A percentile compares a stretch with the other conserved stretches of the same genome.
phyloP scores from a whole-genome alignment of 2,329 filamentous ascomycete species.

The Gnomoniopsis sp. region DNA sequence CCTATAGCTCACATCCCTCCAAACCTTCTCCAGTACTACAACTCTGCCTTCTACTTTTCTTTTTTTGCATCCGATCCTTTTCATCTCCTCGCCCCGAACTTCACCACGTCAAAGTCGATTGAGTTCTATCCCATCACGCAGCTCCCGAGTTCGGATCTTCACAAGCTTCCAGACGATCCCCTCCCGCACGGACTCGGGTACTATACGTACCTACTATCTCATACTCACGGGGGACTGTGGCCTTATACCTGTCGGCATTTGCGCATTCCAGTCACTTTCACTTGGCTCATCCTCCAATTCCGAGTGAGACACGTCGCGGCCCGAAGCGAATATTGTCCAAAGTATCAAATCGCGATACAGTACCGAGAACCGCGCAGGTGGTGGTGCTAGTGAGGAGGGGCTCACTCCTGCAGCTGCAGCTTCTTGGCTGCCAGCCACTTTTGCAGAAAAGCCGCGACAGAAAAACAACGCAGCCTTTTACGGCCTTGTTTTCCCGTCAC shows the following conservation, averaged over 20 bases:
- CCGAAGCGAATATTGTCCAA: neutral
- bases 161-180: too few relatives aligned
- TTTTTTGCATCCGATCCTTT: neutral
- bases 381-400: constrained; percentile 15
- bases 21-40: neutral
- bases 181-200: too few relatives aligned
- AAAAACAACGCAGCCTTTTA: neutral
- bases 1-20: neutral
- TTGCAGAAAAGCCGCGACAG: neutral
- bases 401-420: constrained; percentile 11
- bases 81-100: neutral
- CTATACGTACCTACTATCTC: too few relatives aligned
- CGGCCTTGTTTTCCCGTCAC: neutral
- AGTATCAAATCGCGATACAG: too few relatives aligned
- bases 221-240: too few relatives aligned
- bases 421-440: constrained; percentile 4
- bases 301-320: constrained; percentile 14
- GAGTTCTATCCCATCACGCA: too few relatives aligned
- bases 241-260: too few relatives aligned
- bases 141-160: too few relatives aligned
- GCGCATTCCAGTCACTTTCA: neutral
- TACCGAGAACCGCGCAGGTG: neutral
- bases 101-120: too few relatives aligned
- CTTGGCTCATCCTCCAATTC: neutral
- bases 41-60: constrained; percentile 2